Conservation (phyloP, 148 eudicot genomes). For the Cornus florida region DNA sequence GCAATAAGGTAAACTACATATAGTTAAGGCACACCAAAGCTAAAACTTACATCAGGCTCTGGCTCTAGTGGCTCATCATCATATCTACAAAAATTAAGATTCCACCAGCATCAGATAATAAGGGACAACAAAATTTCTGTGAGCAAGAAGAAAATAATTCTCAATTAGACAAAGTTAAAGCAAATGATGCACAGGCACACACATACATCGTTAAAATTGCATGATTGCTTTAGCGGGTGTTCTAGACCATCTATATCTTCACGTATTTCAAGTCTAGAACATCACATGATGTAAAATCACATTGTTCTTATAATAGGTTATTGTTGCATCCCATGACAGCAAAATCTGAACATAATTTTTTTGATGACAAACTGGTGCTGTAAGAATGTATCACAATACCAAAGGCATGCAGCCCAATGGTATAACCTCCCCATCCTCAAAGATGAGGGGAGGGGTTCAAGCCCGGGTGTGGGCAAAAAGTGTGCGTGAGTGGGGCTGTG, state of each 20-base stretch:
- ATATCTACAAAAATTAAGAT: slow-evolving; percentile 29
- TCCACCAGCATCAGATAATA: background rate
- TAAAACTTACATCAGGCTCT: slow-evolving; percentile 35
- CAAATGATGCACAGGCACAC: background rate
- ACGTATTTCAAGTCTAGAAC: background rate
- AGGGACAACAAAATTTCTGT: background rate
- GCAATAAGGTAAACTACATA: background rate
- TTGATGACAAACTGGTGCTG: too few species aligned
- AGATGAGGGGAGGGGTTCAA: too few species aligned
- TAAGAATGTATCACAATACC: too few species aligned
- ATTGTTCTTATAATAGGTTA: background rate
- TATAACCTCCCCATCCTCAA: too few species aligned
- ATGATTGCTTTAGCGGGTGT: background rate
- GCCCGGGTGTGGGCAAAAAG: too few species aligned
- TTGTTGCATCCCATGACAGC: background rate
- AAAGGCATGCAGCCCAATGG: too few species aligned
- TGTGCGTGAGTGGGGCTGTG: too few species aligned
- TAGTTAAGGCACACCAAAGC: background rate
- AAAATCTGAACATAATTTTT: too few species aligned
- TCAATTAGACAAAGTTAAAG: background rate
- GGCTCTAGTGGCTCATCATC: slow-evolving; percentile 60
- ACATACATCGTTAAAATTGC: background rate
- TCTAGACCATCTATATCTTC: background rate
- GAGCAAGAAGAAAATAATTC: background rate
- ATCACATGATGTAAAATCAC: background rate